phyloP scores from a whole-genome alignment of 2,329 filamentous ascomycete genomes.

The Aspergillus sp. region DNA sequence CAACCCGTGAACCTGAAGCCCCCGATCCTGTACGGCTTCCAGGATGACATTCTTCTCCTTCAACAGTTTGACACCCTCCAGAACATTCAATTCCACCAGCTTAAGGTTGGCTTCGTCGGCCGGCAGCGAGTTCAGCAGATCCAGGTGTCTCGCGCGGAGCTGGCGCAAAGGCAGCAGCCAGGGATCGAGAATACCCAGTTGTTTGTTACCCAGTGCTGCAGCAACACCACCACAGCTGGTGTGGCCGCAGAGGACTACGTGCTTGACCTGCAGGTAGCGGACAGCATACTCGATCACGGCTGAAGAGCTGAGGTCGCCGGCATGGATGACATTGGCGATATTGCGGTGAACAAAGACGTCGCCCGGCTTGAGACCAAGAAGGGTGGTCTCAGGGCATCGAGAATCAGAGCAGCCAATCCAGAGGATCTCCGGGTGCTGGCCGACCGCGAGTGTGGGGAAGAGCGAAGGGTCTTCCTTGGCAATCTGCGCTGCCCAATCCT shows the following conservation, averaged over 20 bases:
- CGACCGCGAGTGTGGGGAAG: conserved; percentile 67
- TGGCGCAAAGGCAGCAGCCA: conserved; percentile 62
- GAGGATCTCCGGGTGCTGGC: conserved; percentile 65
- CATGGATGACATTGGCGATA: conserved; percentile 79
- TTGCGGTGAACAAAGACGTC: conserved; percentile 90
- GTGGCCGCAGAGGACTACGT: conserved; percentile 64
- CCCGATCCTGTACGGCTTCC: conserved; percentile 69
- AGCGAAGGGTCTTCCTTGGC: conserved; percentile 67
- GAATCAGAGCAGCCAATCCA: conserved; percentile 90
- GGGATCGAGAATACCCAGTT: conserved; percentile 61
- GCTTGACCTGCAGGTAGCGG: conserved; percentile 65
- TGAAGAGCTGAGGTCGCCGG: conserved; percentile 72
- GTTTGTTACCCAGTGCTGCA: conserved; percentile 57
- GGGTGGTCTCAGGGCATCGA: conserved; percentile 78
- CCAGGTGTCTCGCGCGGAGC: conserved; percentile 56
- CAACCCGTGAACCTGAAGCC: conserved; percentile 73
- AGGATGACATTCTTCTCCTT: conserved; percentile 69
- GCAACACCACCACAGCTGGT: conserved; percentile 62
- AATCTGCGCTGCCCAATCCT: conserved; percentile 68
- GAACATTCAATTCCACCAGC: conserved; percentile 76
- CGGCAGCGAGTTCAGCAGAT: conserved; percentile 51
- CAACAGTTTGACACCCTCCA: conserved; percentile 66
- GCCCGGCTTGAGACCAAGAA: conserved; percentile 75
- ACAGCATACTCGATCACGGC: conserved; percentile 81
- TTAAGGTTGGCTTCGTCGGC: conserved; percentile 56